Evolutionary conservation across 1,284 basidiomycete species (phyloP).

Genomic region (Stereum hirsutum): DNA sequence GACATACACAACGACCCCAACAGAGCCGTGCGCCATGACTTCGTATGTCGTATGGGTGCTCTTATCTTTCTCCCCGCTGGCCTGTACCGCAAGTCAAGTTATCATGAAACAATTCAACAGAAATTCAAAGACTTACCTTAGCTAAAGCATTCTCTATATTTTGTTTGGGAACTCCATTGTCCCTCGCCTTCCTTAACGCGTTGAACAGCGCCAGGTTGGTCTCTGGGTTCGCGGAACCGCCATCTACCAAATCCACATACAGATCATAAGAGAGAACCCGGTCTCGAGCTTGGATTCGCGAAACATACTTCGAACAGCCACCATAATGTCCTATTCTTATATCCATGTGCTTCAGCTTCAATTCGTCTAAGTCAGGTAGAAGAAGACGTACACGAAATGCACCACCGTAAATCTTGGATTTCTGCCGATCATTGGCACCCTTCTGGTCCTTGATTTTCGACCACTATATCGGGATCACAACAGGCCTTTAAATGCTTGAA

Average conservation of each 20-base stretch:
- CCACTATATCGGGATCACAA: no score
- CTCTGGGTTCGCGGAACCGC: conserved; percentile 57
- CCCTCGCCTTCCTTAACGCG: conserved; percentile 52
- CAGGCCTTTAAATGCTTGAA: no score
- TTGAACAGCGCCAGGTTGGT: conserved; percentile 55
- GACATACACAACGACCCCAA: conserved; percentile 71
- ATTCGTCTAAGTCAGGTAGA: background rate
- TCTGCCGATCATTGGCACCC: conserved; percentile 61
- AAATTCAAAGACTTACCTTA: conserved; percentile 33
- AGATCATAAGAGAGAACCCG: background rate
- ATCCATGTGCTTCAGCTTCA: background rate
- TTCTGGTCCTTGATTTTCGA: conserved; percentile 84
- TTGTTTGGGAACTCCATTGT: conserved; percentile 66
- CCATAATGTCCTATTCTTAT: conserved; percentile 52
- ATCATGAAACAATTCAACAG: background rate
- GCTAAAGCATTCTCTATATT: conserved; percentile 68
- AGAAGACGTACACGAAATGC: conserved; percentile 44
- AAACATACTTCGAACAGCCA: conserved; percentile 54
- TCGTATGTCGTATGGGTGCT: conserved; percentile 59
- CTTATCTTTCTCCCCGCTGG: conserved; percentile 38
- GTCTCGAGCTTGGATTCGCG: background rate
- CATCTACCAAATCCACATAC: conserved; percentile 29
- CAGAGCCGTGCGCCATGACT: conserved; percentile 58
- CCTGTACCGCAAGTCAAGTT: conserved; percentile 25
- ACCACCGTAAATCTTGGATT: conserved; percentile 50